Base-by-base conservation (phyloP, 2,329 filamentous ascomycete species). In the Colletotrichum cereale region DNA sequence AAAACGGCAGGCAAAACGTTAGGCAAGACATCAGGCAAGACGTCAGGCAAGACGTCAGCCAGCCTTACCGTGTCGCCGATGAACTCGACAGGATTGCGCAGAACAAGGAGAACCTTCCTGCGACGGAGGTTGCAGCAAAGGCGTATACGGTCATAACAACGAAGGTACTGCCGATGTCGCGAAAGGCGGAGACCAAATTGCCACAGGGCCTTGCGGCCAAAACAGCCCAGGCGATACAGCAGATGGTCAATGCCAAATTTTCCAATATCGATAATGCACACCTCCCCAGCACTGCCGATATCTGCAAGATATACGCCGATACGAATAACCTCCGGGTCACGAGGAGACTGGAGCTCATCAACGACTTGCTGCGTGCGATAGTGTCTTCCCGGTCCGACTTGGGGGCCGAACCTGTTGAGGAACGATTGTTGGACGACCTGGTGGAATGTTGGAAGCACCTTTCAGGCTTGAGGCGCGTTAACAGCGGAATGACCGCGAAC, bases 371-470 rank as follows among this genome's bases (percentile, higher is more conserved):
- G 12, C 61, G 61, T n/a, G 50, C 40, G 24, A 71, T 71, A 34
- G 29, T 65, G 12, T 38, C 53, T 40, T 26, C 31, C 53, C 56
- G 29, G 31, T 24, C 57, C 8, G 40, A 38, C 10, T 40, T 14
- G 21, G 61, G 29, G 36, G n/a, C 21, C 31, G 31, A 14, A 24
- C 16, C 29, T n/a, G 62, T 66, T 5, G 56, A 74, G 8, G 64
- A 67, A 14, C 38, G 34, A 10, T 29, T 68, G 24, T 58, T 79
- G 50, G 64, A 75, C 0, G 80, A 82, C 71, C 74, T 83, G 5
- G 48, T 82, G 38, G 75, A 76, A 16, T 67, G 83, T 63, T 83
- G 82, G 82, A 78, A 79, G 74, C 79, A 82, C 66, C 69, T 82
- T 18, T 81, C 82, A 1, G 79, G 80, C 62, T 73, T 83, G 48